Base-by-base conservation (phyloP, 495 filamentous ascomycete genomes). In the Penicillium odoratum region DNA sequence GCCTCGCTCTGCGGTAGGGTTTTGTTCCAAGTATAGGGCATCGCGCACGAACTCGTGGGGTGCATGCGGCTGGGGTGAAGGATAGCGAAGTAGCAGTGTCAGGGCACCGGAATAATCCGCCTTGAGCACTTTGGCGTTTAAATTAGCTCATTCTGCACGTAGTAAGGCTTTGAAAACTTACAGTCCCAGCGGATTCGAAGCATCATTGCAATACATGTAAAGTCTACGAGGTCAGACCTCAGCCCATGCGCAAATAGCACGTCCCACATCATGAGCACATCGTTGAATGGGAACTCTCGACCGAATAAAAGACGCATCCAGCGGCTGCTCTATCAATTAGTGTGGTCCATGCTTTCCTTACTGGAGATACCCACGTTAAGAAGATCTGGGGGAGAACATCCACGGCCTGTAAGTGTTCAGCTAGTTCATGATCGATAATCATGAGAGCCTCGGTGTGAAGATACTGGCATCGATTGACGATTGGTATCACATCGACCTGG, bases 361-460 rank as follows among this genome's bases (percentile, higher is more conserved):
- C 0, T 29, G 5, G 28, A 26, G 25, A 15, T 68, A 46, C 56
- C 74, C 71, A 93, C 88, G 97, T 96, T 33, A 98, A 73, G 68
- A 98, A 99, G 46, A 99, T 89, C 60, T 99, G 94, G 3, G 94
- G 95, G n/a, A 98, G 71, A 58, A 99, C 86, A 49, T 97, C 93
- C 38, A 96, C 86, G 48, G 85, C 83, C 53, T 85, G 87, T 28
- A 99, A 76, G 67, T 97, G 93, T 40, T 82, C 81, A 5, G 92
- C 89, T 34, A 99, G 81, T 65, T 89, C 88, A 44, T 88, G 84
- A 66, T 99, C 94, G 13, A 90, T 80, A 48, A 84, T 85, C 61
- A 83, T 83, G 50, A 99, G 73, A 51, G 88, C 84, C 38, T 89
- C 80, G 61, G 93, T 86, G 65, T 97, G 92, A 47, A 99, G 92